Percentiles rank a stretch among this genome's conserved stretches.
phyloP scores from a whole-genome alignment of 108 stramenopile species.

The Cylindrotheca closterium region DNA sequence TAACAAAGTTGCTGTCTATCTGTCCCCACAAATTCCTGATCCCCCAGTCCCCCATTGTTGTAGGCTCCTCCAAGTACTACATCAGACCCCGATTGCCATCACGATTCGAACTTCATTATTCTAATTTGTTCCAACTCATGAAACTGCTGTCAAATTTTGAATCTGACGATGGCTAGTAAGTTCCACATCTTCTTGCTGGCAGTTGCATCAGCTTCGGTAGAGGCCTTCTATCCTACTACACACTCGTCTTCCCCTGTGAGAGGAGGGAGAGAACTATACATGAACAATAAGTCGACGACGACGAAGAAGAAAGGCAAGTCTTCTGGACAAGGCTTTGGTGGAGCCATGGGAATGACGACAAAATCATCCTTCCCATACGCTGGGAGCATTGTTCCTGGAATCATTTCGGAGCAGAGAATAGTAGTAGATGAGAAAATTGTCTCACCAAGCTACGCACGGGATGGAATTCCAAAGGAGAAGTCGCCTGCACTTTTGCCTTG shows the following conservation, averaged over 20 bases:
- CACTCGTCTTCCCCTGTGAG: neutral
- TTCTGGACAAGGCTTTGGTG: slow-evolving; percentile 14
- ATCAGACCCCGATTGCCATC: no score
- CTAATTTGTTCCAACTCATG: no score
- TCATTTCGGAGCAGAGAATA: slow-evolving; percentile 59
- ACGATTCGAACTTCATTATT: no score
- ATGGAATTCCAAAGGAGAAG: slow-evolving; percentile 61
- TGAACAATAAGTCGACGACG: slow-evolving; percentile 16
- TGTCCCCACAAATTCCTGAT: no score
- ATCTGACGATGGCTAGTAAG: no score
- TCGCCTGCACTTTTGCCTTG: slow-evolving; percentile 50
- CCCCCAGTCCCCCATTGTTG: no score
- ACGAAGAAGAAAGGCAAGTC: slow-evolving; percentile 1
- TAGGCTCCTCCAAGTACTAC: no score
- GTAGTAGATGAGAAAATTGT: slow-evolving; percentile 33
- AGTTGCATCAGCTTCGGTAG: neutral
- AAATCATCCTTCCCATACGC: slow-evolving; percentile 56
- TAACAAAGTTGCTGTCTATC: no score
- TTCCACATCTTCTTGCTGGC: no score
- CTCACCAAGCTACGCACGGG: slow-evolving; percentile 79
- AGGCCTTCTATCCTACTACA: neutral
- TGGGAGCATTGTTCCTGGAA: slow-evolving; percentile 71
- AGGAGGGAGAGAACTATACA: neutral
- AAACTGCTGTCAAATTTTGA: no score
- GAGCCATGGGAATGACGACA: neutral